These are phyloP conservation scores for Leccinum imitatum DNA, from an alignment of 768 basidiomycete species.

Conservation along the genomic window DNA sequence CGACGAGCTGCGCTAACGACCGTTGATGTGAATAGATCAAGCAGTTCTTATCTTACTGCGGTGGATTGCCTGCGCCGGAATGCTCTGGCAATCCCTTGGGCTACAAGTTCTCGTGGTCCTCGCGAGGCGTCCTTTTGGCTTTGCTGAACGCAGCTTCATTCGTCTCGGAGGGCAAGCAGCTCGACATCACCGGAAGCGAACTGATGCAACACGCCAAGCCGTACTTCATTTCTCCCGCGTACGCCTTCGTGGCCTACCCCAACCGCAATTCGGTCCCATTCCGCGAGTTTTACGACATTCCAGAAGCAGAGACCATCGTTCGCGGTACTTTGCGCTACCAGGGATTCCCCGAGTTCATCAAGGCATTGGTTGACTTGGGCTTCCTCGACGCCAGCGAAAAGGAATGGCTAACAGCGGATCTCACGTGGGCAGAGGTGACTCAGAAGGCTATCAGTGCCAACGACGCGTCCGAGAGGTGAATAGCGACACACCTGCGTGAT, in stretches of 20 bases:
- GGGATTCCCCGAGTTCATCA: conserved; percentile 95
- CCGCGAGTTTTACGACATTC: conserved; percentile 88
- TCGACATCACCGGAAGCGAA: conserved; percentile 71
- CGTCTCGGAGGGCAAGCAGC: conserved; percentile 61
- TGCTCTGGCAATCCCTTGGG: conserved; percentile 93
- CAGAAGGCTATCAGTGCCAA: conserved; percentile 71
- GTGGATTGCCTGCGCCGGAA: conserved; percentile 91
- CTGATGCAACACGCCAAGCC: conserved; percentile 91
- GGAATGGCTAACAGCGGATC: conserved; percentile 70
- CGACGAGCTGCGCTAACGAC: neutral
- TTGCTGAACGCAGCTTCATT: conserved; percentile 89
- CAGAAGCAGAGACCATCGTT: conserved; percentile 89
- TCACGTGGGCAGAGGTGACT: conserved; percentile 67
- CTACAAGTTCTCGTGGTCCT: conserved; percentile 99
- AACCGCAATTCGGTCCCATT: conserved; percentile 93
- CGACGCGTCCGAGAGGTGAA: conserved; percentile 67
- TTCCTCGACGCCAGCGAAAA: conserved; percentile 78
- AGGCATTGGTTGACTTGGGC: conserved; percentile 81
- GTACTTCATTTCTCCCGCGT: conserved; percentile 94
- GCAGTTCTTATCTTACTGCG: conserved; percentile 92
- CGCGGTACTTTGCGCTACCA: conserved; percentile 94
- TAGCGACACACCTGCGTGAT: neutral
- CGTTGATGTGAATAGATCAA: conserved; percentile 57
- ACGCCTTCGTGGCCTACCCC: conserved; percentile 95
- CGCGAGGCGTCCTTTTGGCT: conserved; percentile 92